These are phyloP conservation scores for Pyracantha coccinea DNA, from an alignment of 331 rosid species.

Conservation along the genomic window DNA sequence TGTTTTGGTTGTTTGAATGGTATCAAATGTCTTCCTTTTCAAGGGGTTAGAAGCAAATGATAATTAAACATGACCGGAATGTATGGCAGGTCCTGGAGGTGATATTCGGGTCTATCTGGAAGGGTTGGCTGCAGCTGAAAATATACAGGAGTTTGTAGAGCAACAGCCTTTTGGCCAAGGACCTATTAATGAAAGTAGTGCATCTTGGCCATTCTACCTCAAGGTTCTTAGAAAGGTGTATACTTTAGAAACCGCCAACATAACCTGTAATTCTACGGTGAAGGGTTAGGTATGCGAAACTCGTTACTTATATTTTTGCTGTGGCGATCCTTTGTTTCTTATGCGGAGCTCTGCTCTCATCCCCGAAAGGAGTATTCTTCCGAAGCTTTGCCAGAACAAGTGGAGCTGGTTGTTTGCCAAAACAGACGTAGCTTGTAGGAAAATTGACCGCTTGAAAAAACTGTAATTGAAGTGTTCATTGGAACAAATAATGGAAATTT, in stretches of 20 bases:
- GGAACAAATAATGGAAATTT: not conserved
- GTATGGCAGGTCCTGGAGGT: constrained; percentile 35
- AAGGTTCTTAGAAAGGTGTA: constrained; percentile 17
- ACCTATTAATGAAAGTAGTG: constrained; percentile 25
- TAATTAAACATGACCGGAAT: not conserved
- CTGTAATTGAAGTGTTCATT: not conserved
- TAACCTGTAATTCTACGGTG: not conserved
- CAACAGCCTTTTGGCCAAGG: constrained; percentile 39
- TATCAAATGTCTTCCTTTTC: not conserved
- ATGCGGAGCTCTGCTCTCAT: not conserved
- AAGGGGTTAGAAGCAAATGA: not conserved
- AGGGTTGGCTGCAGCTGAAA: constrained; percentile 32
- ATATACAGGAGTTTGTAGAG: constrained; percentile 30
- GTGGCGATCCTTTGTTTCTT: not conserved
- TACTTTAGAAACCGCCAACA: constrained; percentile 9
- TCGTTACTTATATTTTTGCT: not conserved
- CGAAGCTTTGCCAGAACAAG: constrained; percentile 1
- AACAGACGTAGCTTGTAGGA: not conserved
- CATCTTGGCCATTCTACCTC: constrained; percentile 40
- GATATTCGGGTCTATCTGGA: constrained; percentile 40
- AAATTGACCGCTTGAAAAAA: not conserved
- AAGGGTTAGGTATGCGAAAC: not conserved
- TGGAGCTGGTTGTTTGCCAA: constrained; percentile 3
- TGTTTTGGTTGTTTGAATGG: not conserved
- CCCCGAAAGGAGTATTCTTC: constrained; percentile 2